phyloP scores from a whole-genome alignment of 768 basidiomycete genomes.

The Mycena latifolia region DNA sequence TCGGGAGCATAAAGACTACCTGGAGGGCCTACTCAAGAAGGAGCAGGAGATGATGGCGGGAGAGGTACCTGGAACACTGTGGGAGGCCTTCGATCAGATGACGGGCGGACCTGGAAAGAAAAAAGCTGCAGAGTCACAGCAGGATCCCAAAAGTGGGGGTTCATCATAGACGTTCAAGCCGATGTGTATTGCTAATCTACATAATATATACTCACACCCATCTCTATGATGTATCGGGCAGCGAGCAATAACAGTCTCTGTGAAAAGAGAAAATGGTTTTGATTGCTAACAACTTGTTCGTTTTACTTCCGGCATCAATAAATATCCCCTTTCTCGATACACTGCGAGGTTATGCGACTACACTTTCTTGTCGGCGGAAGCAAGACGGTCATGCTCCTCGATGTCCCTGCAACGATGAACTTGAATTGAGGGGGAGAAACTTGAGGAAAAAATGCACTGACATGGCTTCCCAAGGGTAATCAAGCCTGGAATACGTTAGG shows the following conservation, averaged over 20 bases:
- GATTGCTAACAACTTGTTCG: too few relatives aligned
- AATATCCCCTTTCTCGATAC: too few relatives aligned
- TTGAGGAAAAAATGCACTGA: constrained; percentile 49
- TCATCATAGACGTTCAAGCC: constrained; percentile 14
- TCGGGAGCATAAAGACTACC: constrained; percentile 56
- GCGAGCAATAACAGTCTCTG: not conserved
- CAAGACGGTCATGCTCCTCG: constrained; percentile 79
- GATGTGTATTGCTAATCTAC: constrained; percentile 35
- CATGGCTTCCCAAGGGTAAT: constrained; percentile 89
- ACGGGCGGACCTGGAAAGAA: constrained; percentile 24
- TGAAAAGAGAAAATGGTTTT: not conserved
- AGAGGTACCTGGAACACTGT: constrained; percentile 60
- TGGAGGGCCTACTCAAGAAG: constrained; percentile 54
- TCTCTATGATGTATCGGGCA: not conserved
- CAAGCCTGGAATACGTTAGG: constrained; percentile 65
- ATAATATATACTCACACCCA: constrained; percentile 24
- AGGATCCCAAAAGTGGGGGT: constrained; percentile 4
- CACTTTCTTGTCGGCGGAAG: constrained; percentile 54
- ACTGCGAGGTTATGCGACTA: too few relatives aligned
- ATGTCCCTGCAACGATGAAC: constrained; percentile 65
- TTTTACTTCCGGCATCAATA: too few relatives aligned
- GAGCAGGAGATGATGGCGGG: constrained; percentile 57
- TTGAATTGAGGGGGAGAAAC: not conserved
- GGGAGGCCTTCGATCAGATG: constrained; percentile 58
- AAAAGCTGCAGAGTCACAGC: constrained; percentile 10